Conservation (phyloP, 495 filamentous ascomycete species). For the Aspergillus kassunensis region DNA sequence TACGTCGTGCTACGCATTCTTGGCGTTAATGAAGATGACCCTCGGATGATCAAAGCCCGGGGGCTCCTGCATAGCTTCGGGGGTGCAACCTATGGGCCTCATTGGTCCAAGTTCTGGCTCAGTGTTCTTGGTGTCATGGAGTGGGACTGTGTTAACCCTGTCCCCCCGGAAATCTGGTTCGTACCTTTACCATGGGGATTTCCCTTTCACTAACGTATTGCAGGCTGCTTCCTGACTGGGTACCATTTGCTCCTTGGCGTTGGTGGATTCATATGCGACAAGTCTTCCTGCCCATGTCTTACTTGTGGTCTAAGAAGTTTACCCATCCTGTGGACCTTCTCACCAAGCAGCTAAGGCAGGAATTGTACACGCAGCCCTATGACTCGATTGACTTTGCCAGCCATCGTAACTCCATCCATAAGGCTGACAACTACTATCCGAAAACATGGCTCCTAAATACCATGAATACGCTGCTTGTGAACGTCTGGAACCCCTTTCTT, state of each 20-base stretch:
- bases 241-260: conserved; percentile 89
- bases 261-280: conserved; percentile 99
- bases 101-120: conserved; percentile 96
- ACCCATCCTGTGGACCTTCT: conserved; percentile 66
- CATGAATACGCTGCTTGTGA: conserved; percentile 70
- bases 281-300: conserved; percentile 91
- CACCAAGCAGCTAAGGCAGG: conserved; percentile 68
- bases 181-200: conserved; percentile 15
- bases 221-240: conserved; percentile 88
- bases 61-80: conserved; percentile 79
- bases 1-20: conserved; percentile 81
- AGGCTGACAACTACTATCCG: conserved; percentile 85
- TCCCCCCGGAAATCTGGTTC: conserved; percentile 87
- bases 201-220: conserved; percentile 5
- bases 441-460: conserved; percentile 78
- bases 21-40: conserved; percentile 85
- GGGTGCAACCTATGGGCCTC: conserved; percentile 77
- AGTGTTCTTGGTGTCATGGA: conserved; percentile 75
- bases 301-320: conserved; percentile 77
- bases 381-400: conserved; percentile 68
- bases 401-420: conserved; percentile 78
- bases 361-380: conserved; percentile 80
- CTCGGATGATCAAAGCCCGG: conserved; percentile 81
- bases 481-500: conserved; percentile 72
- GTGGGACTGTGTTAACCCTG: conserved; percentile 92